These are phyloP conservation scores for Ceratocystis albifundus DNA, from an alignment of 2,329 filamentous ascomycete genomes.

Conservation along the genomic window DNA sequence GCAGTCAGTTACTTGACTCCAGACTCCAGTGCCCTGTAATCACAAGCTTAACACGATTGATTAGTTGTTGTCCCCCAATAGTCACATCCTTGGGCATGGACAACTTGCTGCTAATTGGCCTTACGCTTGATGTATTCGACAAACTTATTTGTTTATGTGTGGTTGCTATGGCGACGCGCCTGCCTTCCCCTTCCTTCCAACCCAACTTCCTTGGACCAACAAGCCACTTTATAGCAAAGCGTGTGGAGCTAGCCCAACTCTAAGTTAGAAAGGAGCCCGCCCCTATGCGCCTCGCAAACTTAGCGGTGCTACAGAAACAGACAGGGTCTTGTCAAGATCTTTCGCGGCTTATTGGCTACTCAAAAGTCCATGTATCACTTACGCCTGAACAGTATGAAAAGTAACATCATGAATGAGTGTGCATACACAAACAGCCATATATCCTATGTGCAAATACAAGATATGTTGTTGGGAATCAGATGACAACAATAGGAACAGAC, in stretches of 20 bases:
- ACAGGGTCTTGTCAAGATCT: neutral
- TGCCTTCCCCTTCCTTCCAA: neutral
- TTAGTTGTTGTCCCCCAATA: neutral
- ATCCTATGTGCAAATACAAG: too few relatives aligned
- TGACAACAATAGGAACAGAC: neutral
- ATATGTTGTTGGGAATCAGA: too few relatives aligned
- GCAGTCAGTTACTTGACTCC: too few relatives aligned
- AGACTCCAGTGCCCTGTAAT: neutral
- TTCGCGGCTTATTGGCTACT: neutral
- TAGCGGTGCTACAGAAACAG: slow-evolving; percentile 7
- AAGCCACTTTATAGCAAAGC: neutral
- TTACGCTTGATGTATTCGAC: neutral
- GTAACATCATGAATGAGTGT: neutral
- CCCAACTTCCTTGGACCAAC: neutral
- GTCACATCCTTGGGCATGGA: neutral
- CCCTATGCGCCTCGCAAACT: neutral
- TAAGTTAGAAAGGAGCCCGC: neutral
- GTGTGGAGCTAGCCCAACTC: slow-evolving; percentile 4
- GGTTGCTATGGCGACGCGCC: slow-evolving; percentile 11
- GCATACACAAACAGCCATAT: too few relatives aligned
- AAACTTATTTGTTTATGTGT: slow-evolving; percentile 1
- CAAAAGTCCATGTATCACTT: too few relatives aligned
- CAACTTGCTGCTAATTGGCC: neutral
- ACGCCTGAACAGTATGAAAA: neutral
- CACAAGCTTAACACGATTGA: neutral